These are phyloP conservation scores for Alternaria burnsii DNA, from an alignment of 2,329 filamentous ascomycete species.

Conservation along the genomic window DNA sequence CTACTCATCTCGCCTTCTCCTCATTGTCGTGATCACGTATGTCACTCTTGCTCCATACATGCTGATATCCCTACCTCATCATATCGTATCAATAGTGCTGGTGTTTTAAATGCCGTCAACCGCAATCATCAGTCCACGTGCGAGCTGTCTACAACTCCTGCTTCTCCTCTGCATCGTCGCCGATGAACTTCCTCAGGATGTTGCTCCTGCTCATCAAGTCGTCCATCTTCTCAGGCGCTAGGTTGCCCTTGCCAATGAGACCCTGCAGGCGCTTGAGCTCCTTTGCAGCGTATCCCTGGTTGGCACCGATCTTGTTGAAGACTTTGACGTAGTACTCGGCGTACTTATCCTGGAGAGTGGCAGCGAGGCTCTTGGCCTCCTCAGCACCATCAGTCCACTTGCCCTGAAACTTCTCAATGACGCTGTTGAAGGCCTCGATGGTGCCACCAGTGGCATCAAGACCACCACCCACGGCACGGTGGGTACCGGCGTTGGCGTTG, in stretches of 20 bases:
- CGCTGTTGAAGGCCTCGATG: slow-evolving; percentile 76
- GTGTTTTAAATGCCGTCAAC: not conserved
- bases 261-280: slow-evolving; percentile 82
- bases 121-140: not conserved
- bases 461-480: slow-evolving; percentile 81
- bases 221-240: slow-evolving; percentile 86
- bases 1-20: slow-evolving; percentile 8
- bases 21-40: slow-evolving; percentile 26
- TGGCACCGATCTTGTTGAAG: slow-evolving; percentile 82
- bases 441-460: slow-evolving; percentile 83
- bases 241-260: slow-evolving; percentile 84
- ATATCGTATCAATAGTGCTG: not conserved
- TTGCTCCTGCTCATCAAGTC: slow-evolving; percentile 88
- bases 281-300: slow-evolving; percentile 81
- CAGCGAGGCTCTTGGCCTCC: slow-evolving; percentile 76
- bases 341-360: slow-evolving; percentile 77
- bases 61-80: not conserved
- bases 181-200: slow-evolving; percentile 80
- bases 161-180: slow-evolving; percentile 66
- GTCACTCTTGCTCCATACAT: slow-evolving; percentile 9
- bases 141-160: slow-evolving; percentile 70
- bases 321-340: slow-evolving; percentile 95
- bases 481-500: slow-evolving; percentile 88
- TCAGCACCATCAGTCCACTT: slow-evolving; percentile 69
- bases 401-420: slow-evolving; percentile 76